phyloP scores from a whole-genome alignment of 805 yeast species.

The Candida jianshihensis region DNA sequence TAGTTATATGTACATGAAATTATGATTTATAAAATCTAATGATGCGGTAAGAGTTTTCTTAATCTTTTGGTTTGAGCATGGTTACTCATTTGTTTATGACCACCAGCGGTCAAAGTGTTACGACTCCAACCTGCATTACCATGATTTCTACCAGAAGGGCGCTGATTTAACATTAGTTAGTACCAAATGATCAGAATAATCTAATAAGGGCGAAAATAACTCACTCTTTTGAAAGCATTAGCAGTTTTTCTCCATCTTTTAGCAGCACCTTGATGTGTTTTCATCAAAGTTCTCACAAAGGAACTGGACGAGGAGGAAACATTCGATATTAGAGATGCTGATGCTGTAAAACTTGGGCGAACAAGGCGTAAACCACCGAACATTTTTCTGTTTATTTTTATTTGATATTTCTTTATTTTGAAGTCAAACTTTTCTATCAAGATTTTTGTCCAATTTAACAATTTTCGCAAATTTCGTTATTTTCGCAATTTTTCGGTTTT shows the following conservation, averaged over 20 bases:
- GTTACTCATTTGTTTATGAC: conserved; percentile 51
- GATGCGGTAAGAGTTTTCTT: conserved; percentile 38
- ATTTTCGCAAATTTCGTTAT: too few relatives aligned
- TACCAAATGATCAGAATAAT: neutral
- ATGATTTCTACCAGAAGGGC: conserved; percentile 81
- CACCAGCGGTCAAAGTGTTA: conserved; percentile 49
- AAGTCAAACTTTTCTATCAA: neutral
- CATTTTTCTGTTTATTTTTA: too few relatives aligned
- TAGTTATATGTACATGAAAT: conserved; percentile 3
- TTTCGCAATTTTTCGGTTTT: too few relatives aligned
- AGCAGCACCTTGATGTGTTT: conserved; percentile 82
- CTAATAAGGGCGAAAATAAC: conserved; percentile 9
- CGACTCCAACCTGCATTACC: conserved; percentile 88
- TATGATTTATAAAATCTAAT: too few relatives aligned
- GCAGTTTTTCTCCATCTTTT: conserved; percentile 81
- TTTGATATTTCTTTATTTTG: neutral
- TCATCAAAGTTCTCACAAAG: conserved; percentile 37
- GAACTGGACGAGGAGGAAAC: conserved; percentile 6
- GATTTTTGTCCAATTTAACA: neutral
- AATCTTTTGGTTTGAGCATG: conserved; percentile 52
- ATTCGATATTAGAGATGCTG: neutral
- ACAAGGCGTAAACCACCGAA: neutral
- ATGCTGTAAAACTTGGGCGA: conserved; percentile 1
- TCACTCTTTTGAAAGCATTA: conserved; percentile 48
- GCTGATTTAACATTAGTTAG: conserved; percentile 26